Evolutionary conservation across 1,284 basidiomycete species (phyloP).

Genomic region (Cryptococcus hybrid): DNA sequence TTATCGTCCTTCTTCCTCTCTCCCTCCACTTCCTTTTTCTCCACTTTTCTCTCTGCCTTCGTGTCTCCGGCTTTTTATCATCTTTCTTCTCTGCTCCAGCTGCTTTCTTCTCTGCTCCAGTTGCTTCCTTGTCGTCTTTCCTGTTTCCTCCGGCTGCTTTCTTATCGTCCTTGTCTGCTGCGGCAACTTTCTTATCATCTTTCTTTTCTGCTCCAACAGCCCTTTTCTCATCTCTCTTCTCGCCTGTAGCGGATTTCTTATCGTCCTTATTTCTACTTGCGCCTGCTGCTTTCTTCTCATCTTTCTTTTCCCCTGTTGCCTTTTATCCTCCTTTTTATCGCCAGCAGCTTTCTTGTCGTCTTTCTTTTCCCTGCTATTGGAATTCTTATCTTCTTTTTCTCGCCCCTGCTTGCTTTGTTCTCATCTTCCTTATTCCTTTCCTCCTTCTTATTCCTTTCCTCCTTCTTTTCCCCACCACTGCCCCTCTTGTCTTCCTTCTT

Average conservation of each 20-base stretch:
- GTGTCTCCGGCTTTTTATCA: neutral
- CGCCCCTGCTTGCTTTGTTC: neutral
- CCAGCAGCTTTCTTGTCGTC: neutral
- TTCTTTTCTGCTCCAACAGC: neutral
- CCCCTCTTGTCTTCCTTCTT: neutral
- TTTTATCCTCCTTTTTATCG: neutral
- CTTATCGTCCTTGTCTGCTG: neutral
- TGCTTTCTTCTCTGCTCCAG: neutral
- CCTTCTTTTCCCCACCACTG: neutral
- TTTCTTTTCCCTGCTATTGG: neutral
- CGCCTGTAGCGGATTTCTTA: neutral
- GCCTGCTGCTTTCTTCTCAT: neutral
- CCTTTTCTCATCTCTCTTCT: neutral
- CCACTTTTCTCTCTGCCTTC: neutral
- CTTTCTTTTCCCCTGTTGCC: neutral
- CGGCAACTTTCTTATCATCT: neutral
- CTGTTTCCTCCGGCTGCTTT: neutral
- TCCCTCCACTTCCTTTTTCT: neutral
- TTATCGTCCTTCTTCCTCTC: neutral
- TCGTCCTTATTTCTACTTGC: neutral
- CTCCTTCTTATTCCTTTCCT: neutral
- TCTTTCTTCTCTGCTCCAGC: constrained; percentile 1
- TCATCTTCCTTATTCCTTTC: neutral
- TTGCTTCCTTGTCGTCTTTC: neutral
- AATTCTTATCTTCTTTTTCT: neutral